These are phyloP conservation scores for Xylaria sp. DNA, from an alignment of 495 filamentous ascomycete genomes.

Conservation along the genomic window DNA sequence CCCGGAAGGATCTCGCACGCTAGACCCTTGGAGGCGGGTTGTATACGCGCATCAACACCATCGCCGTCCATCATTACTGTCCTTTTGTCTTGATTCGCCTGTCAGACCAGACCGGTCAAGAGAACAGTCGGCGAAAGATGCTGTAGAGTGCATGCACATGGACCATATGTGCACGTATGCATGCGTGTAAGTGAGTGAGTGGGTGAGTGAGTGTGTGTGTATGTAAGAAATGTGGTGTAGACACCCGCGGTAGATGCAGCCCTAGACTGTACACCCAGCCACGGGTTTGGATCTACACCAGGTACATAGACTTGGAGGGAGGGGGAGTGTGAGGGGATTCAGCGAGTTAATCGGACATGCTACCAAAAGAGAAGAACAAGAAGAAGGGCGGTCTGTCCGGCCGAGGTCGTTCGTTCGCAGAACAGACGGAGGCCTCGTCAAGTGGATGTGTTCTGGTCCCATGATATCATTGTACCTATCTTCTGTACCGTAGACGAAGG, in stretches of 20 bases:
- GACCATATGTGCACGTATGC: neutral
- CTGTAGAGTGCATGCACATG: neutral
- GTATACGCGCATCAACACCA: neutral
- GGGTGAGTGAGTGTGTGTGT: neutral
- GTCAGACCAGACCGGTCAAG: slow-evolving; percentile 4
- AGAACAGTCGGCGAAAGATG: neutral
- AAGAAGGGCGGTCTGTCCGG: slow-evolving; percentile 20
- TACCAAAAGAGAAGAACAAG: neutral
- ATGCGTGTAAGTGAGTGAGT: neutral
- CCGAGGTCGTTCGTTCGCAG: slow-evolving; percentile 2
- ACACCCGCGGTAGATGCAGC: slow-evolving; percentile 2
- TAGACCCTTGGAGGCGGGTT: neutral
- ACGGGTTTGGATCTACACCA: neutral
- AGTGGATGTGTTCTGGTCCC: neutral
- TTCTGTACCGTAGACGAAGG: neutral
- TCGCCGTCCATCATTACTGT: neutral
- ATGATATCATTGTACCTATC: slow-evolving; percentile 20
- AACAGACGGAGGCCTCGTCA: slow-evolving; percentile 17
- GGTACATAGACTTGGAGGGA: too few relatives aligned
- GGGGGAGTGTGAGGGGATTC: neutral
- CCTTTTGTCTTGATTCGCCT: neutral
- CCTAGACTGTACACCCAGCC: slow-evolving; percentile 5
- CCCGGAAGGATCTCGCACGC: neutral
- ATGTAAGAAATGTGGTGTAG: slow-evolving; percentile 14
- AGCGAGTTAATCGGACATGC: neutral